Evolutionary conservation across 495 filamentous ascomycete species (phyloP).

Genomic region (Aspergillus heteromorphus): DNA sequence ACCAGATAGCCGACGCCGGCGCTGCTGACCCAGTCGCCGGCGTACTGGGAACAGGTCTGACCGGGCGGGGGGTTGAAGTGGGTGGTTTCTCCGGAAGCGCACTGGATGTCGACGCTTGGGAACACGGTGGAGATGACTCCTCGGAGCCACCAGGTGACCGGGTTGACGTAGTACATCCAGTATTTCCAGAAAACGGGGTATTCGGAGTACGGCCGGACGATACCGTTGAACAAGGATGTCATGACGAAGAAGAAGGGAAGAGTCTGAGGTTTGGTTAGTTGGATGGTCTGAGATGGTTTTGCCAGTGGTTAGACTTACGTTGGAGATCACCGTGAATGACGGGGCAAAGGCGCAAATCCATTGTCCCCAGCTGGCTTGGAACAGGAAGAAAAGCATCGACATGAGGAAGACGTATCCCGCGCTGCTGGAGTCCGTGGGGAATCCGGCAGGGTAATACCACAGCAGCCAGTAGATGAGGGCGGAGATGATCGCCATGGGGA

Average conservation of each 20-base stretch:
- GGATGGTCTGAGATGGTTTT: slow-evolving; percentile 23
- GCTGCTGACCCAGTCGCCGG: slow-evolving; percentile 44
- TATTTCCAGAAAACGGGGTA: slow-evolving; percentile 71
- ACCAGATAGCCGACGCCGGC: slow-evolving; percentile 52
- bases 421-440: slow-evolving; percentile 56
- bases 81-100: slow-evolving; percentile 54
- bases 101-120: slow-evolving; percentile 49
- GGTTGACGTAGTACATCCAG: slow-evolving; percentile 74
- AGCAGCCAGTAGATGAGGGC: slow-evolving; percentile 65
- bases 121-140: slow-evolving; percentile 64
- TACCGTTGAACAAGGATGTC: slow-evolving; percentile 70
- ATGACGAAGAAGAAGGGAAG: slow-evolving; percentile 79
- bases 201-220: slow-evolving; percentile 56
- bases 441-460: slow-evolving; percentile 76
- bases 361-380: slow-evolving; percentile 73
- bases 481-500: slow-evolving; percentile 62
- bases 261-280: slow-evolving; percentile 16
- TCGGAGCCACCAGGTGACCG: slow-evolving; percentile 65
- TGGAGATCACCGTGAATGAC: slow-evolving; percentile 73
- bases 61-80: slow-evolving; percentile 60
- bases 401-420: slow-evolving; percentile 84
- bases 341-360: slow-evolving; percentile 82
- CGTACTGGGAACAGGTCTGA: slow-evolving; percentile 59
- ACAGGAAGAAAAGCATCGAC: slow-evolving; percentile 76
- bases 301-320: slow-evolving; percentile 61